Evolutionary conservation across 352 stramenopile species (phyloP).

Genomic region (Phytopythium vexans): DNA sequence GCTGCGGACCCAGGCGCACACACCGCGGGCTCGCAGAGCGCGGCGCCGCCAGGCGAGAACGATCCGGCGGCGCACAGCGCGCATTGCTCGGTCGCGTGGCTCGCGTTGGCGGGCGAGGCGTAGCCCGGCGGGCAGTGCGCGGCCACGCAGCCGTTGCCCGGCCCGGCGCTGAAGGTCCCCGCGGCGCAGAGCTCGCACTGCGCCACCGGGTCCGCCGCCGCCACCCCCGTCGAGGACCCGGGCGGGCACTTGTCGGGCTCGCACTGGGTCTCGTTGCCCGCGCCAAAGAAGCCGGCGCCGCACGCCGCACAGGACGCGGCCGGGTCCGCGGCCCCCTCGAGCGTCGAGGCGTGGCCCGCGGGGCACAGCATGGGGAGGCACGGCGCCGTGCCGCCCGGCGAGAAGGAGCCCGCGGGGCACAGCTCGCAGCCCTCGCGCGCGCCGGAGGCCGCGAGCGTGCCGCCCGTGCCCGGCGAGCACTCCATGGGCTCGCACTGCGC

Average conservation of each 20-base stretch:
- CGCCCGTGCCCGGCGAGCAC: conserved; percentile 31
- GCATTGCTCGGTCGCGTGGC: conserved; percentile 23
- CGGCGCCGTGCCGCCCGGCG: conserved; percentile 22
- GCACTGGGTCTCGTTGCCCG: conserved; percentile 35
- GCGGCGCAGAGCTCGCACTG: conserved; percentile 30
- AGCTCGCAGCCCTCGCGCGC: conserved; percentile 19
- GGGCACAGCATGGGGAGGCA: conserved; percentile 31
- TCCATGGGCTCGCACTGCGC: conserved; percentile 30
- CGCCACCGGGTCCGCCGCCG: conserved; percentile 22
- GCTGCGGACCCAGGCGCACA: conserved; percentile 29
- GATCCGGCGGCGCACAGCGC: conserved; percentile 19
- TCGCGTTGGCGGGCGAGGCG: conserved; percentile 22
- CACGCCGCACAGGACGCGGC: conserved; percentile 26
- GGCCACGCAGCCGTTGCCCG: conserved; percentile 19
- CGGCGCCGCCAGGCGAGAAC: conserved; percentile 26
- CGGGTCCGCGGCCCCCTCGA: conserved; percentile 10
- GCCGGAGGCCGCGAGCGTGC: conserved; percentile 20
- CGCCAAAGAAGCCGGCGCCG: conserved; percentile 21
- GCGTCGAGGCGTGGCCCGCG: conserved; percentile 20
- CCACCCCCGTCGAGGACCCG: conserved; percentile 18
- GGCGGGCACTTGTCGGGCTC: conserved; percentile 21
- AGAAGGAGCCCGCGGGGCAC: conserved; percentile 30
- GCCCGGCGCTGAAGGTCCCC: conserved; percentile 29
- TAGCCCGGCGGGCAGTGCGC: conserved; percentile 21
- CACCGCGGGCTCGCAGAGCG: conserved; percentile 22